Percentiles rank a stretch among this genome's conserved stretches.
Evolutionary conservation across 2,329 filamentous ascomycete genomes (phyloP).

Genomic region (Apiospora rasikravindrae): DNA sequence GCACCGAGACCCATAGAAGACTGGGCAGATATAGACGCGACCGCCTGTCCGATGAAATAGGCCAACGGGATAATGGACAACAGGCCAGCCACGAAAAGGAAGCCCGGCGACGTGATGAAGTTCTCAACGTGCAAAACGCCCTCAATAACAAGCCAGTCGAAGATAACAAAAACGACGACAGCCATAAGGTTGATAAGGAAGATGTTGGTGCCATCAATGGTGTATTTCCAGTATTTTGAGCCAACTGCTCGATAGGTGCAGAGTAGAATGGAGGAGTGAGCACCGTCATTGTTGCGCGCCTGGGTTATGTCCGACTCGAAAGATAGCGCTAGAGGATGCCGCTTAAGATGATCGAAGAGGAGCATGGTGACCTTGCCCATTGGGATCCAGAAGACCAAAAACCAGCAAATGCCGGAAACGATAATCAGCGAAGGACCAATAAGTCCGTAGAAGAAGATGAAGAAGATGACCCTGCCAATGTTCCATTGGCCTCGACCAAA

Average conservation of each 20-base stretch:
- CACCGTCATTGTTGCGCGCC: slow-evolving; percentile 71
- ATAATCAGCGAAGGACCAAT: slow-evolving; percentile 85
- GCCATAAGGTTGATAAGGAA: slow-evolving; percentile 97
- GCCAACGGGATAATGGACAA: slow-evolving; percentile 94
- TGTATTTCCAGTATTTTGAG: slow-evolving; percentile 98
- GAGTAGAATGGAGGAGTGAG: slow-evolving; percentile 84
- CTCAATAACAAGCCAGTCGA: slow-evolving; percentile 85
- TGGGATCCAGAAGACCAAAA: slow-evolving; percentile 95
- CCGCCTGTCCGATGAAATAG: slow-evolving; percentile 98
- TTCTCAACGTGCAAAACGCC: slow-evolving; percentile 71
- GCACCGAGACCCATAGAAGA: slow-evolving; percentile 98
- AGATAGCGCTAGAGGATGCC: slow-evolving; percentile 89
- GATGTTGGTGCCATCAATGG: slow-evolving; percentile 96
- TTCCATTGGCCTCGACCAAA: slow-evolving; percentile 98
- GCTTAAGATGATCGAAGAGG: slow-evolving; percentile 86
- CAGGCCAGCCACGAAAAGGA: slow-evolving; percentile 83
- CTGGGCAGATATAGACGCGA: slow-evolving; percentile 97
- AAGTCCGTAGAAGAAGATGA: slow-evolving; percentile 92
- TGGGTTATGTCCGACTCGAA: slow-evolving; percentile 87
- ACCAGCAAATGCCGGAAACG: slow-evolving; percentile 90
- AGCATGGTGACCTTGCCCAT: slow-evolving; percentile 96
- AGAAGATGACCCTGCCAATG: slow-evolving; percentile 92
- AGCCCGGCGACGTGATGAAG: slow-evolving; percentile 79
- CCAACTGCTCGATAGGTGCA: slow-evolving; percentile 98
- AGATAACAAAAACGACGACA: slow-evolving; percentile 91